These are phyloP conservation scores for Fusarium equiseti DNA, from an alignment of 2,329 filamentous ascomycete species.

Conservation along the genomic window DNA sequence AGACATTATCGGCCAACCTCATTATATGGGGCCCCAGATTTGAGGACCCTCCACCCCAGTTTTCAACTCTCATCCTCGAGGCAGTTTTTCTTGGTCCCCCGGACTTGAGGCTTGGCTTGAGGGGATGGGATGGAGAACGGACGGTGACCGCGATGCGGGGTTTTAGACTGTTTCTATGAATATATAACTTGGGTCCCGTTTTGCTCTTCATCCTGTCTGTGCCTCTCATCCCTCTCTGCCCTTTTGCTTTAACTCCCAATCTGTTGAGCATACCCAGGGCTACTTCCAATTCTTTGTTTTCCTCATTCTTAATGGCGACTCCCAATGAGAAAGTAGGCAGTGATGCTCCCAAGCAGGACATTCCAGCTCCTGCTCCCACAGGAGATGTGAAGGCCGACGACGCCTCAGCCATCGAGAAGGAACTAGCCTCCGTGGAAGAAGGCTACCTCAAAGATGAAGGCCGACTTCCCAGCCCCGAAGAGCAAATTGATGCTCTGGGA, in stretches of 20 bases:
- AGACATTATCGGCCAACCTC: conserved; percentile 7
- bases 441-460: conserved; percentile 10
- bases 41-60: neutral
- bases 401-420: conserved; percentile 3
- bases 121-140: neutral
- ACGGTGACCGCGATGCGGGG: neutral
- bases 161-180: neutral
- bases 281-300: neutral
- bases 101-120: conserved; percentile 1
- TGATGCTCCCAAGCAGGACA: conserved; percentile 1
- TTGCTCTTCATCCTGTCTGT: neutral
- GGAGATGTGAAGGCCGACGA: neutral
- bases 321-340: conserved; percentile 1
- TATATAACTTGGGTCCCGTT: conserved; percentile 5
- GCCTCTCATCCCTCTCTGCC: neutral
- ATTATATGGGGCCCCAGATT: conserved; percentile 8
- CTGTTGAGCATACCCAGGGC: neutral
- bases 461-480: conserved; percentile 13
- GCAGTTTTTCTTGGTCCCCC: neutral
- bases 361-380: neutral
- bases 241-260: neutral
- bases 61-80: neutral
- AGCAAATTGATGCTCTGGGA: conserved; percentile 17
- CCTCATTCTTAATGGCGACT: neutral
- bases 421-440: conserved; percentile 10